Percentiles rank a stretch among this genome's conserved stretches.
These are phyloP conservation scores for Bacterosira constricta DNA, from an alignment of 108 stramenopile species.

Conservation along the genomic window DNA sequence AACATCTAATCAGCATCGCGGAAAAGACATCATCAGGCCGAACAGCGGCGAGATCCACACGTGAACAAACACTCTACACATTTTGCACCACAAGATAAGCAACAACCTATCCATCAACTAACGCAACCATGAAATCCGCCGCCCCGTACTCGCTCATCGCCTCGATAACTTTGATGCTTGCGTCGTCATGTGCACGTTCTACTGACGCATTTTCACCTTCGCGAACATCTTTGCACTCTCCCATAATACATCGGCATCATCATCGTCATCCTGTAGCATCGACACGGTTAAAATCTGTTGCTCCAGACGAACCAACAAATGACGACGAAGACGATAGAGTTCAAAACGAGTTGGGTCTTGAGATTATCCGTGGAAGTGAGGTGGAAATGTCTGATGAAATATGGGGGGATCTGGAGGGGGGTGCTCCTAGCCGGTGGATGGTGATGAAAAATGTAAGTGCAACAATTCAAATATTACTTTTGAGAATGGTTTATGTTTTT, in stretches of 20 bases:
- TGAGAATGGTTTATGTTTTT: constrained; percentile 3
- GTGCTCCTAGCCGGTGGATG: constrained; percentile 57
- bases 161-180: not conserved
- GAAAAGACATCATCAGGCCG: too few species aligned
- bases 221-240: not conserved
- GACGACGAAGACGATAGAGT: not conserved
- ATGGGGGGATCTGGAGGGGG: constrained; percentile 60
- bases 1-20: too few species aligned
- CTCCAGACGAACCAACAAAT: not conserved
- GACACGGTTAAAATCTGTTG: not conserved
- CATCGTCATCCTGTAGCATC: not conserved
- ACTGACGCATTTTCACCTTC: not conserved
- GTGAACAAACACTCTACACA: too few species aligned
- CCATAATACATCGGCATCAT: not conserved
- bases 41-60: too few species aligned
- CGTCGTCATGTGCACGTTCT: not conserved
- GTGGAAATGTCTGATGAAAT: constrained; percentile 38
- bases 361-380: constrained; percentile 23
- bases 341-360: constrained; percentile 10
- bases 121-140: not conserved
- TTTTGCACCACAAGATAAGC: too few species aligned
- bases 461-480: not conserved
- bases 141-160: not conserved
- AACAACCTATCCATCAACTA: too few species aligned
- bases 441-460: constrained; percentile 70